Percentiles rank a stretch among this genome's conserved stretches.
These are phyloP conservation scores for Picea sitchensis DNA, from an alignment of 75 land plant species.

Conservation along the genomic window DNA sequence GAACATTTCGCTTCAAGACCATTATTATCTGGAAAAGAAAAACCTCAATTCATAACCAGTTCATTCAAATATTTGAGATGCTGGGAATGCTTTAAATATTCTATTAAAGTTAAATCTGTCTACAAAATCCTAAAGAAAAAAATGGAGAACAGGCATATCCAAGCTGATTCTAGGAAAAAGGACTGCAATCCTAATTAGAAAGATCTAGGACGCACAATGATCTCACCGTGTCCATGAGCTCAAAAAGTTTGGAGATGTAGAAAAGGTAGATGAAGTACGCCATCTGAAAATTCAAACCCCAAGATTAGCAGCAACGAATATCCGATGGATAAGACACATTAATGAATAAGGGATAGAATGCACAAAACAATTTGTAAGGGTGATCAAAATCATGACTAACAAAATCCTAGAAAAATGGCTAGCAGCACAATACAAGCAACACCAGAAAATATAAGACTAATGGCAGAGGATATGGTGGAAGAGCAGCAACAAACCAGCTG, in stretches of 20 bases:
- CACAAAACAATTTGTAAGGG: neutral
- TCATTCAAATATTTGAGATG: neutral
- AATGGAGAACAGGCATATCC: neutral
- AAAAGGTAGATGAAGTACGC: slow-evolving; percentile 30
- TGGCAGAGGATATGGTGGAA: too few relatives aligned
- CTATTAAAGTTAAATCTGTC: neutral
- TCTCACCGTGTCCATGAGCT: slow-evolving; percentile 48
- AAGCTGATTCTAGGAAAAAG: neutral
- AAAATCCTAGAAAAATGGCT: neutral
- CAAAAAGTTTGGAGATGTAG: slow-evolving; percentile 40
- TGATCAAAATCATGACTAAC: neutral
- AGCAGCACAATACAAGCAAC: neutral
- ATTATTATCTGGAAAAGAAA: slow-evolving; percentile 27
- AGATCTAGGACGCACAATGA: slow-evolving; percentile 6
- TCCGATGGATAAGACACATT: neutral
- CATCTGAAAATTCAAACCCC: slow-evolving; percentile 16
- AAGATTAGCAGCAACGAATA: neutral
- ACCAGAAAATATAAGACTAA: neutral
- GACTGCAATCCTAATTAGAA: neutral
- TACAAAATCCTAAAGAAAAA: neutral
- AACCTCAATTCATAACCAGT: neutral
- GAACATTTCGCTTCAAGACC: slow-evolving; percentile 29
- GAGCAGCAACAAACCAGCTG: too few relatives aligned
- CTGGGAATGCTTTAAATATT: neutral
- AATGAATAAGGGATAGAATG: neutral